Base-by-base conservation (phyloP, 2,329 filamentous ascomycete species). In the Helminthosporium solani region DNA sequence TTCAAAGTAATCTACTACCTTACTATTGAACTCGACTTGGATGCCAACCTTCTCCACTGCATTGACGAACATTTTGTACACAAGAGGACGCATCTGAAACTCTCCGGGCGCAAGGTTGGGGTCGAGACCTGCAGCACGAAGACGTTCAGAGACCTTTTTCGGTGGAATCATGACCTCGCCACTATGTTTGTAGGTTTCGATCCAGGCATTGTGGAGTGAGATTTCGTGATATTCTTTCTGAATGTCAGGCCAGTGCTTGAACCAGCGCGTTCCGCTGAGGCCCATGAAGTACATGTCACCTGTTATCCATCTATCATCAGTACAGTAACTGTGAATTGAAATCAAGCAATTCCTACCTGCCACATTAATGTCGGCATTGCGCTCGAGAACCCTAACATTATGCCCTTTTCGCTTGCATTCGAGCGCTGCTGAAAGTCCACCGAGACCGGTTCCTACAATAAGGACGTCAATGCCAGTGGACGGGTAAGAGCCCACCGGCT, bases 211-310 rank as follows among this genome's bases (percentile, higher is more conserved):
- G 55, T 78, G 75, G 40, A 80, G 73, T 15, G 76, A 78, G 41
- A 80, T 80, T 7, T 63, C 54, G 44, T 76, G 71, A 62, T 77
- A 80, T 52, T 80, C 77, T 40, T 71, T 64, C 33, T 70, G 67
- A 58, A 82, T 70, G 42, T 79, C 75, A 8, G 78, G 77, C 77
- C 78, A 80, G 49, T 80, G 76, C 60, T 75, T 77, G 60, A 81
- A 74, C 65, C 80, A 80, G 30, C 70, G 72, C 35, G 76, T 81
- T 18, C 78, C 78, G 37, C 75, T 78, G 18, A 81, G 70, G 8
- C 78, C 77, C 75, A 82, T 81, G 60, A 81, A 81, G 66, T 79
- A 81, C 76, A 81, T 81, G 63, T 82, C 79, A 42, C 79, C 79
- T 77, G 42, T 40, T 16, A 39, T 55, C n/a, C n/a, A n/a, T n/a